A percentile compares a stretch with the other conserved stretches of the same genome.
Conservation (phyloP, 2,329 filamentous ascomycete genomes). For the Aspergillus sp. region DNA sequence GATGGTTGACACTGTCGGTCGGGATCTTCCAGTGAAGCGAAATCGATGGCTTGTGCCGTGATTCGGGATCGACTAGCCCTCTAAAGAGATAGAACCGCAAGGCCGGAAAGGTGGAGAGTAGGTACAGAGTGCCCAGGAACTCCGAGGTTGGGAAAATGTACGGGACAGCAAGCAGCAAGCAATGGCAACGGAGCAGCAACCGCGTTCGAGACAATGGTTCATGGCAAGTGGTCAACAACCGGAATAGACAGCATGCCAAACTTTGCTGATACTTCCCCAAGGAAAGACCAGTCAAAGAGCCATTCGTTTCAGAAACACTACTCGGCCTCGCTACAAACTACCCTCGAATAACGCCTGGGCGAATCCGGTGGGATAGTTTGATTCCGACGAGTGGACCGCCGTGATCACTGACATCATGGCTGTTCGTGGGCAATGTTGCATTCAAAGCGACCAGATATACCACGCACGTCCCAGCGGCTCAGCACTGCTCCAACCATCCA, state of each 20-base stretch:
- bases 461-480: slow-evolving; percentile 8
- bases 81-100: slow-evolving; percentile 8
- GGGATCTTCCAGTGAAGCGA: slow-evolving; percentile 40
- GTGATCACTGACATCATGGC: slow-evolving; percentile 21
- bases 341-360: slow-evolving; percentile 17
- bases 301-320: slow-evolving; percentile 32
- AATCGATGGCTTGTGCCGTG: slow-evolving; percentile 45
- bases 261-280: slow-evolving; percentile 17
- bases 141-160: slow-evolving; percentile 40
- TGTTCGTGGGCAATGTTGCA: slow-evolving; percentile 39
- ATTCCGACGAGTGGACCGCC: slow-evolving; percentile 51
- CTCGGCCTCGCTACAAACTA: slow-evolving; percentile 47
- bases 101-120: slow-evolving; percentile 30
- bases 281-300: slow-evolving; percentile 24
- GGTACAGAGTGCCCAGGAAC: slow-evolving; percentile 26
- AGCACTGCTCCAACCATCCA: slow-evolving; percentile 4
- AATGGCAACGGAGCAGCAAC: slow-evolving; percentile 6
- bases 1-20: slow-evolving; percentile 61
- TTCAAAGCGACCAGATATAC: slow-evolving; percentile 21
- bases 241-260: slow-evolving; percentile 32
- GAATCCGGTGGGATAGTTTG: slow-evolving; percentile 19
- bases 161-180: slow-evolving; percentile 32
- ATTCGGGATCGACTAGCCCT: slow-evolving; percentile 39
- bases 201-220: slow-evolving; percentile 9
- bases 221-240: slow-evolving; percentile 16